Base-by-base conservation (phyloP, 495 filamentous ascomycete species). In the Alectoria sarmentosa region DNA sequence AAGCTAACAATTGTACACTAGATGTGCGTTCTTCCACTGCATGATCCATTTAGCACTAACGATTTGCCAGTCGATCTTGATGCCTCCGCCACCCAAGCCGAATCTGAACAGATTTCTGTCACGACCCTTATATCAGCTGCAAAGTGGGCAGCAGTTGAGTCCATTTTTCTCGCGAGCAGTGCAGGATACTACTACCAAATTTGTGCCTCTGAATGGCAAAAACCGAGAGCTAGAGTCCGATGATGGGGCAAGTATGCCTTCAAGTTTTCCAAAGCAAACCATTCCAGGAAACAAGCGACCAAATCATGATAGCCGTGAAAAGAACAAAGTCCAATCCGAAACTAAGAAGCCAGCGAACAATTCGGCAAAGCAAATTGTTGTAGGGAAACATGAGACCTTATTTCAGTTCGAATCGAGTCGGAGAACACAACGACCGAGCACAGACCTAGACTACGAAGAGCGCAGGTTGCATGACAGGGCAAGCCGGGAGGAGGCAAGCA, bases 401-500 rank as follows among this genome's bases (percentile, higher is more conserved):
- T 19, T 17, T 21, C 13, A 34, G 4, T 30, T 21, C 14, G 15
- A 34, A 3, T 34, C 30, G 30, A 4, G 15, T 55, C 14, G 21
- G 30, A 55, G 17, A n/a, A 15, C n/a, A 55, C 28, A 34, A 55
- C 28, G 61, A 56, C 9, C 26, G 19, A 34, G 26, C 19, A 30
- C 3, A 28, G 21, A 32, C 10, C 41, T 30, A 32, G 61, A 63
- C 15, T 52, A 63, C 30, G 61, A 63, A n/a, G 61, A 63, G 32
- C 7, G 21, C n/a, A 52, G 38, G 9, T 21, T 63, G 30, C n/a
- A 34, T 17, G 48, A 32, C 28, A 30, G 42, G 42, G 61, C 34
- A 14, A 63, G 61, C 28, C 52, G 39, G 0, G 61, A 63, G 49
- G 41, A 63, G 49, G 48, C 48, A 63, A 41, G 49, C 49, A 34